Base-by-base conservation (phyloP, 2,329 filamentous ascomycete genomes). In the Alternaria arbusti region DNA sequence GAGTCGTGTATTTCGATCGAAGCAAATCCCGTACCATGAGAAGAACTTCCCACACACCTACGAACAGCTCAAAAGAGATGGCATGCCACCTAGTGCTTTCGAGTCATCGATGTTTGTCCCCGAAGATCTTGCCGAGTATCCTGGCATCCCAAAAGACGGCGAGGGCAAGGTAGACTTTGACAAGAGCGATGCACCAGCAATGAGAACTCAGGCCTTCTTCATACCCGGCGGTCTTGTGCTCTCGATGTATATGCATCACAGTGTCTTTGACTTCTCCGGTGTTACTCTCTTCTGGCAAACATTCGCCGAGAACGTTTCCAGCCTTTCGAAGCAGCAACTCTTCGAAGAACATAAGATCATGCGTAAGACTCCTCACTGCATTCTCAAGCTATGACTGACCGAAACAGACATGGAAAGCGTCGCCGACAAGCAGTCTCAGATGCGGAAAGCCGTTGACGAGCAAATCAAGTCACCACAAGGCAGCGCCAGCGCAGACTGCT, bases 241-340 rank as follows among this genome's bases (percentile, higher is more conserved):
- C n/a, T 78, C 74, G 58, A 73, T 73, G 32, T 79, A 78, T 59
- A 68, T 71, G 52, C 75, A 78, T 23, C 78, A 80, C 59, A 72
- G 64, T 6, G 72, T 78, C 1, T 66, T 73, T 23, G 78, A 80
- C 56, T 77, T 74, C 28, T 72, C 73, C 7, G 77, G 76, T 15
- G 69, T 76, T 23, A 70, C 65, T 3, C 64, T 65, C 7, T 77
- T 79, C 51, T 77, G 73, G 73, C 65, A 70, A 26, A 59, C 63
- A 4, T 73, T 71, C 30, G 68, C 71, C 23, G 55, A 70, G 17
- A 72, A 75, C 23, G 71, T 78, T 6, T 71, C 72, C 26, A 62
- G 55, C 10, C 47, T 69, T 22, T 63, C 73, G 17, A 63, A 66
- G 30, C 66, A 70, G 47, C 65, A 68, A 52, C 54, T 55, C 44